Evolutionary conservation across 768 basidiomycete genomes (phyloP), one percentile per base, ranked within the genome.

Genomic region (Termitomyces sp.): DNA sequence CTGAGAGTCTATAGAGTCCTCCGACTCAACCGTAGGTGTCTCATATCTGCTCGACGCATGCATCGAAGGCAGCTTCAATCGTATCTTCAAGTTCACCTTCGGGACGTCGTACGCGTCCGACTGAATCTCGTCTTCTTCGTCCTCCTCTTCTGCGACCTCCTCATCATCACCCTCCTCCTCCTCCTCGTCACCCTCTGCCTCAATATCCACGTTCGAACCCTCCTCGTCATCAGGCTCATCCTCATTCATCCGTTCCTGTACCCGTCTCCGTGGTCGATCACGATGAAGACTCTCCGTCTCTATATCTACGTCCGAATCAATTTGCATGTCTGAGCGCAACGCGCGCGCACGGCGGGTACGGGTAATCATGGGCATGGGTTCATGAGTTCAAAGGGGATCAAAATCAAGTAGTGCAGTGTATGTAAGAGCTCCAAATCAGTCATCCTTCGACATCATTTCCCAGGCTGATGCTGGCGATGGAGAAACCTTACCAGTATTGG

Each of bases 111-210:
- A 58, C 17, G 48, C 53, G 31, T 60, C 60, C 43, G 64, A 63
- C 7, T 56, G 54, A 15, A 60, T 63, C 17, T 68, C 68, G 40
- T 75, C 71, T 21, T 74, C 79, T 50, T 77, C 74, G 3, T 63
- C 73, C 9, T 76, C 76, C 45, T 73, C 77, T 2, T 67, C 68
- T 12, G 73, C 78, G 26, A 73, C 74, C 6, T 61, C 74, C 5
- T 76, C 76, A 21, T 71, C 77, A 8, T 66, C 71, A 23, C 54
- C 67, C 0, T 70, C 70, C 9, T 67, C 68, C 10, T 67, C 70
- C 8, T 69, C 66, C 3, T 62, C 66, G 21, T 67, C 70, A 3
- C 71, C 74, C 15, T 71, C 73, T 43, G 71, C 73, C 6, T 72
- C 73, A 37, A 75, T 71, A 5, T 72, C 71, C 14, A 67, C 67